These are phyloP conservation scores for Nigrospora osmanthi DNA, from an alignment of 2,329 filamentous ascomycete species.

Conservation along the genomic window DNA sequence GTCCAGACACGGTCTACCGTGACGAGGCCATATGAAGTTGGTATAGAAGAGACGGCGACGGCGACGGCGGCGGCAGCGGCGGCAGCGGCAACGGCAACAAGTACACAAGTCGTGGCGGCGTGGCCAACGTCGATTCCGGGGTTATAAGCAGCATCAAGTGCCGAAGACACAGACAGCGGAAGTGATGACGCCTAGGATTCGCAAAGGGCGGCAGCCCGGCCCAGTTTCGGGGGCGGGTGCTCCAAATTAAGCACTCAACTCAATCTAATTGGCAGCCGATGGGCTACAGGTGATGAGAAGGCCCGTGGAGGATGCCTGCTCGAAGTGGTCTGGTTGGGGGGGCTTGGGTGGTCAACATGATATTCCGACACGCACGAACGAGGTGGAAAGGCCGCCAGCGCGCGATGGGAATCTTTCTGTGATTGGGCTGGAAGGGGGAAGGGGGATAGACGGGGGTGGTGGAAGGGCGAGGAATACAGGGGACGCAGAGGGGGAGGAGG, in stretches of 20 bases:
- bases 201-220: not conserved
- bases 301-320: not conserved
- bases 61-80: not conserved
- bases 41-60: not conserved
- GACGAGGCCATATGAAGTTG: not conserved
- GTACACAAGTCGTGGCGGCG: not conserved
- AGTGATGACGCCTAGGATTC: slow-evolving; percentile 1
- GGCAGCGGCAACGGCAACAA: not conserved
- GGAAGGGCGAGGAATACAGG: no score
- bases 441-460: not conserved
- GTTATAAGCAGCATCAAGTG: not conserved
- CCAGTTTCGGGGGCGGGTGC: not conserved
- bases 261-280: not conserved
- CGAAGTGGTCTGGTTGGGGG: not conserved
- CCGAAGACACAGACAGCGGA: not conserved
- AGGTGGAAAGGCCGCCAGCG: not conserved
- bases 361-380: not conserved
- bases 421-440: not conserved
- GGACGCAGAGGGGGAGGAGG: not conserved
- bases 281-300: not conserved
- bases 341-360: not conserved
- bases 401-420: not conserved
- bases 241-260: not conserved
- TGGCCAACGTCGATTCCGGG: not conserved
- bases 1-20: not conserved